A percentile compares a stretch with the other conserved stretches of the same genome.
phyloP scores from a whole-genome alignment of 805 yeast genomes.

The Candida caryicola region DNA sequence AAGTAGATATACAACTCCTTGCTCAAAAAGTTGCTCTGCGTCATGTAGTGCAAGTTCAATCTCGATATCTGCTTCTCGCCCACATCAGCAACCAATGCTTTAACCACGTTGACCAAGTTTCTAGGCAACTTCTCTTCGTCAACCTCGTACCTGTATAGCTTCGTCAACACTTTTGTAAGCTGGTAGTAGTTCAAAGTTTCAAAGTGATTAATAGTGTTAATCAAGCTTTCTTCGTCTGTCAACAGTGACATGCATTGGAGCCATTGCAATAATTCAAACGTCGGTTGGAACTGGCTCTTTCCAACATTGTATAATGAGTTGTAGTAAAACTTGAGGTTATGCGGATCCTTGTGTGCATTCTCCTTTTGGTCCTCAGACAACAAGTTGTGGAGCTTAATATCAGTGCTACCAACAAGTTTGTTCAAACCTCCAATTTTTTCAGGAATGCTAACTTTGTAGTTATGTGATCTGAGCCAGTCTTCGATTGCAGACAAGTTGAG shows the following conservation, averaged over 20 bases:
- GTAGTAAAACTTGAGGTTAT: constrained; percentile 58
- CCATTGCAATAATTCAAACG: constrained; percentile 84
- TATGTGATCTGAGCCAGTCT: constrained; percentile 85
- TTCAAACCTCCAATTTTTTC: constrained; percentile 31
- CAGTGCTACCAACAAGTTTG: constrained; percentile 13
- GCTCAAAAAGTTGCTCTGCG: constrained; percentile 36
- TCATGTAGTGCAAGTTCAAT: constrained; percentile 34
- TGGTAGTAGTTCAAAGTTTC: constrained; percentile 65
- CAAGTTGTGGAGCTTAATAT: constrained; percentile 20
- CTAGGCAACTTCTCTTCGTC: constrained; percentile 67
- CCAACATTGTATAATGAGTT: constrained; percentile 64
- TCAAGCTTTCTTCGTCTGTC: constrained; percentile 60
- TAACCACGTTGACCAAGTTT: constrained; percentile 25
- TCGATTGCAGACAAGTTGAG: constrained; percentile 82
- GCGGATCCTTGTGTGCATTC: constrained; percentile 36
- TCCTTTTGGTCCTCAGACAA: constrained; percentile 17
- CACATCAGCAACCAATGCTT: constrained; percentile 31
- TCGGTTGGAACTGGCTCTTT: constrained; percentile 63
- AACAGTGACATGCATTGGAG: constrained; percentile 79
- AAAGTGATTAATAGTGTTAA: constrained; percentile 50
- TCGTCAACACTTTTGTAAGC: constrained; percentile 58
- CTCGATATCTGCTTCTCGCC: constrained; percentile 35
- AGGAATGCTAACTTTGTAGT: constrained; percentile 41
- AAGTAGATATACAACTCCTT: constrained; percentile 45
- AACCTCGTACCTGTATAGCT: constrained; percentile 80